Percentiles rank a stretch among this genome's conserved stretches.
Evolutionary conservation across 2,329 filamentous ascomycete species (phyloP).

Genomic region (Neopestalotiopsis sp.): DNA sequence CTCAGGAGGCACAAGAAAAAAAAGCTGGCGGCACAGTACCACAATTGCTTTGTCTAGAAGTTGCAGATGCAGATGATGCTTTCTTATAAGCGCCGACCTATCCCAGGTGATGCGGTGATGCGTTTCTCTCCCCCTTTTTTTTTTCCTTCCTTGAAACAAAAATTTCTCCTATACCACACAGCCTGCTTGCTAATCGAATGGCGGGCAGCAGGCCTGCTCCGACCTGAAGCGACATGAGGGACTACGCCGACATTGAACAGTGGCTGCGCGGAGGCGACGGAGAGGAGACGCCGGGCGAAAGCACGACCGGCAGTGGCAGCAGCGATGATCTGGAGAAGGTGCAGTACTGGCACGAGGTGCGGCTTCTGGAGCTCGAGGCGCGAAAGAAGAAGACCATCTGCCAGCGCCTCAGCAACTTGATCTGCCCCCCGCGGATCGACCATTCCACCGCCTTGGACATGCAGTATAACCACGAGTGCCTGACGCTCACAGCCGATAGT

Average conservation of each 20-base stretch:
- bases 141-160: neutral
- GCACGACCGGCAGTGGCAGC: neutral
- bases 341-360: conserved; percentile 8
- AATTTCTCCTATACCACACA: neutral
- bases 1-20: neutral
- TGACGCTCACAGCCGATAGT: conserved; percentile 35
- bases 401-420: neutral
- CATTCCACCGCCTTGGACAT: conserved; percentile 3
- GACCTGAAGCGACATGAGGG: neutral
- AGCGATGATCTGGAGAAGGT: conserved; percentile 1
- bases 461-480: conserved; percentile 33
- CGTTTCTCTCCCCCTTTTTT: neutral
- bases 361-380: conserved; percentile 3
- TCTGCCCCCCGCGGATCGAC: neutral
- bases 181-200: neutral
- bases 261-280: conserved; percentile 1
- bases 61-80: neutral
- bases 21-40: neutral
- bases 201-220: neutral
- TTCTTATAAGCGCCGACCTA: neutral
- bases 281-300: neutral
- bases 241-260: conserved; percentile 4
- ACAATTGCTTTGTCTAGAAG: neutral
- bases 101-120: neutral
- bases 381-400: conserved; percentile 12